These are phyloP conservation scores for Hypoxylon crocopeplum DNA, from an alignment of 495 filamentous ascomycete species.

Conservation along the genomic window DNA sequence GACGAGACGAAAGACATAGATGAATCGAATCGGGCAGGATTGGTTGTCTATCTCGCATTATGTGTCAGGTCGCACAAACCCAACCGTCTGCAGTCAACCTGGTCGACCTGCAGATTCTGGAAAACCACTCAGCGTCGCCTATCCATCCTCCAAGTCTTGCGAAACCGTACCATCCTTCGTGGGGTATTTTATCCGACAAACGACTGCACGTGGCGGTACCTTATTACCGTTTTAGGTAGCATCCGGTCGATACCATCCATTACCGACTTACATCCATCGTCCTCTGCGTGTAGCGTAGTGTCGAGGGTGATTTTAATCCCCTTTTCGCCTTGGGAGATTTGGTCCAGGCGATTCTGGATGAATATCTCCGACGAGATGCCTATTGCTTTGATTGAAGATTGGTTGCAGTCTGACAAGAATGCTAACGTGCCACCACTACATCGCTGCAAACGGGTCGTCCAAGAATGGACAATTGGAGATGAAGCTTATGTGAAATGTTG, in stretches of 20 bases:
- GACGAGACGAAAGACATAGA: constrained; percentile 1
- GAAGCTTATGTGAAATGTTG: constrained; percentile 41
- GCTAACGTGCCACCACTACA: constrained; percentile 32
- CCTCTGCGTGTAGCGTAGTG: not conserved
- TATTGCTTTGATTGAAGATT: constrained; percentile 37
- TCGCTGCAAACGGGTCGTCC: constrained; percentile 44
- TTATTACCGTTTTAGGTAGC: constrained; percentile 28
- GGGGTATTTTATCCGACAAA: constrained; percentile 34
- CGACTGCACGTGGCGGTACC: constrained; percentile 32
- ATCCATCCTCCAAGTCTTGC: constrained; percentile 4
- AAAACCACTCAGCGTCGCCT: constrained; percentile 30
- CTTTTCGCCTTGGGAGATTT: not conserved
- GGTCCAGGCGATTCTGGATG: not conserved
- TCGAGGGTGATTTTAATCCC: not conserved
- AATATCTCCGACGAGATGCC: constrained; percentile 32
- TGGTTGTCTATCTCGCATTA: constrained; percentile 26
- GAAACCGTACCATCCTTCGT: constrained; percentile 28
- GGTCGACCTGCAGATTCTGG: constrained; percentile 30
- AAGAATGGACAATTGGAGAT: constrained; percentile 42
- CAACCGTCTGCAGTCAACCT: constrained; percentile 25
- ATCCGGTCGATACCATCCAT: constrained; percentile 12
- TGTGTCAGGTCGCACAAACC: constrained; percentile 27
- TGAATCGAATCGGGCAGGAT: constrained; percentile 1
- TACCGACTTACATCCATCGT: not conserved
- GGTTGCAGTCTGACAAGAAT: constrained; percentile 28